phyloP scores from a whole-genome alignment of 1,139 yeast genomes.

The Taphrina communis region DNA sequence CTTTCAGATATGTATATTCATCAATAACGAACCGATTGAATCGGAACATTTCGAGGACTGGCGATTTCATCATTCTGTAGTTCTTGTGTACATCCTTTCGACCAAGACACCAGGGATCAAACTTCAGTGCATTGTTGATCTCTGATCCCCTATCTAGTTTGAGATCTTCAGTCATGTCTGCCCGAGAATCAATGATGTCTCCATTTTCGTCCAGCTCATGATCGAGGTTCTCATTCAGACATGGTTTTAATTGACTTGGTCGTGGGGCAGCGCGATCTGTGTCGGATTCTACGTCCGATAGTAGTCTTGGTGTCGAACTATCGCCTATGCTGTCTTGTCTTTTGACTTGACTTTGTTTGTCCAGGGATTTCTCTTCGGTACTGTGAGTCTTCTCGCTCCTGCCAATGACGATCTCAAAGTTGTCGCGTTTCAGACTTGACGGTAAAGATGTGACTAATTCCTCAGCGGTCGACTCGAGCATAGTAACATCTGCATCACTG shows the following conservation, averaged over 20 bases:
- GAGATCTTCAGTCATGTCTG: constrained; percentile 8
- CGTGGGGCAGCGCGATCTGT: no score
- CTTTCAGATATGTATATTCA: constrained; percentile 42
- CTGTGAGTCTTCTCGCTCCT: not conserved
- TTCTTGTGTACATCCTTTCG: constrained; percentile 12
- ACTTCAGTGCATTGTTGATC: constrained; percentile 7
- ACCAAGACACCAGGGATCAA: constrained; percentile 35
- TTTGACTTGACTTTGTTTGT: not conserved
- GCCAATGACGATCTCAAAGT: not conserved
- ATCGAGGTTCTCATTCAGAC: not conserved
- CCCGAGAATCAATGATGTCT: constrained; percentile 7
- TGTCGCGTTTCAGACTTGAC: not conserved
- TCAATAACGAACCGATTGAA: constrained; percentile 42
- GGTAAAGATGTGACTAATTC: not conserved
- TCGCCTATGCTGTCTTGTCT: not conserved
- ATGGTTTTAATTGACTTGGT: not conserved
- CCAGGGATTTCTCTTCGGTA: not conserved
- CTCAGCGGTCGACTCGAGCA: not conserved
- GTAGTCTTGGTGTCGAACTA: constrained; percentile 1
- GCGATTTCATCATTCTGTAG: constrained; percentile 39
- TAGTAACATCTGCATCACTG: not conserved
- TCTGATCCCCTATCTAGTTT: constrained; percentile 1
- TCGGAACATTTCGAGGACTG: constrained; percentile 41
- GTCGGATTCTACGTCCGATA: constrained; percentile 1
- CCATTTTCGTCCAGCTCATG: constrained; percentile 3